phyloP scores from a whole-genome alignment of 768 basidiomycete species.

The Hypsizygus marmoreus region DNA sequence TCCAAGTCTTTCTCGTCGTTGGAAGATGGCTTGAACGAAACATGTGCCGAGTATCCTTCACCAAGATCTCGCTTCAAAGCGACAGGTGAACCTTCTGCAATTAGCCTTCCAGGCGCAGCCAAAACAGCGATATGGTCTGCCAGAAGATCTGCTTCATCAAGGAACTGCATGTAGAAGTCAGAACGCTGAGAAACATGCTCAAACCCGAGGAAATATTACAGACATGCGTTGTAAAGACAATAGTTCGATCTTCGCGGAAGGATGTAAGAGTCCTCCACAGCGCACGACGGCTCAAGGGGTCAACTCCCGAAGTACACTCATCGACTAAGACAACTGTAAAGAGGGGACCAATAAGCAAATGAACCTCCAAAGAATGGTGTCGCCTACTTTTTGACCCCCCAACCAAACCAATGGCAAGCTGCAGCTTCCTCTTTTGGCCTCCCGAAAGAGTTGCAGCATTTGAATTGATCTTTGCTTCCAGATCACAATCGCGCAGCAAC shows the following conservation, averaged over 20 bases:
- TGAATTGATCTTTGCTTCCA: slow-evolving; percentile 66
- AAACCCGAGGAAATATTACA: slow-evolving; percentile 18
- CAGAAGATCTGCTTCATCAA: slow-evolving; percentile 79
- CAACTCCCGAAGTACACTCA: slow-evolving; percentile 80
- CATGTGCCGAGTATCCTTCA: slow-evolving; percentile 67
- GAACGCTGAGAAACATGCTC: not conserved
- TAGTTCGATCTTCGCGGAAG: slow-evolving; percentile 63
- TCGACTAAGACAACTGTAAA: slow-evolving; percentile 56
- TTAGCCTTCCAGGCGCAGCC: slow-evolving; percentile 71
- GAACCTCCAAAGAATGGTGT: not conserved
- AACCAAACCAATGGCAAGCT: slow-evolving; percentile 78
- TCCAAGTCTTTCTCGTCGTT: slow-evolving; percentile 30
- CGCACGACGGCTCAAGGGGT: slow-evolving; percentile 76
- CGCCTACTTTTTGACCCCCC: slow-evolving; percentile 71
- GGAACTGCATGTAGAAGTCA: slow-evolving; percentile 46
- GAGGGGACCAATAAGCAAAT: slow-evolving; percentile 6
- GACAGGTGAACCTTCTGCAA: slow-evolving; percentile 76
- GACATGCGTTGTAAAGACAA: slow-evolving; percentile 82
- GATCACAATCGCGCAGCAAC: slow-evolving; percentile 70
- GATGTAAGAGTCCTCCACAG: slow-evolving; percentile 76
- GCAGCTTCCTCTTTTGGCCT: slow-evolving; percentile 82
- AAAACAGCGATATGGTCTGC: slow-evolving; percentile 78
- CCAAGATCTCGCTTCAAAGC: slow-evolving; percentile 71
- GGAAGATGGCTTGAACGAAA: slow-evolving; percentile 39
- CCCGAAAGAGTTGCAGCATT: slow-evolving; percentile 71